phyloP scores from a whole-genome alignment of 495 filamentous ascomycete species.

The Aspergillus sclerotioniger region DNA sequence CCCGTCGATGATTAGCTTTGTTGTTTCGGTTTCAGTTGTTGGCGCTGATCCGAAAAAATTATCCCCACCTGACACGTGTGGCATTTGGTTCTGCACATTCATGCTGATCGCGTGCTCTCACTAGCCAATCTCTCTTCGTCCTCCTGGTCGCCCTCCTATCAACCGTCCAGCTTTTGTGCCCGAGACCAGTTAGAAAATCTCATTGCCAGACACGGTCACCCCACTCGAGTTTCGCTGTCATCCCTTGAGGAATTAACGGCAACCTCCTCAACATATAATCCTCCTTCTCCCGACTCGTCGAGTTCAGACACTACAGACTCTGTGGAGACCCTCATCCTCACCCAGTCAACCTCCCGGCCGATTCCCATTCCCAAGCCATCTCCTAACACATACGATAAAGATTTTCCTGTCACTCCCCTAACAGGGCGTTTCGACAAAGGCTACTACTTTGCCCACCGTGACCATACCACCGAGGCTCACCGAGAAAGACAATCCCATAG shows the following conservation, averaged over 20 bases:
- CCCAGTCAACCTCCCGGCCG: conserved; percentile 34
- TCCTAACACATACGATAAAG: conserved; percentile 28
- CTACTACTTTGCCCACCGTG: conserved; percentile 38
- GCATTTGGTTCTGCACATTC: conserved; percentile 38
- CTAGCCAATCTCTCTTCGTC: conserved; percentile 55
- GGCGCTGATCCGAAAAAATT: conserved; percentile 12
- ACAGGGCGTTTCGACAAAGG: conserved; percentile 44
- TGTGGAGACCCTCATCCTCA: conserved; percentile 29
- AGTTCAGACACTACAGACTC: conserved; percentile 20
- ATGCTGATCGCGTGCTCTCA: conserved; percentile 56
- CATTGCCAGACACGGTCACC: conserved; percentile 45
- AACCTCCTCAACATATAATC: conserved; percentile 60
- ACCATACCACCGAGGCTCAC: conserved; percentile 25
- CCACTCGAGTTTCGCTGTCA: conserved; percentile 62
- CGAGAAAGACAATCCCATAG: conserved; percentile 16
- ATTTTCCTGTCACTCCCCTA: conserved; percentile 44
- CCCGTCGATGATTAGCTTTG: conserved; percentile 8
- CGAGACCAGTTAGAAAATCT: conserved; percentile 72
- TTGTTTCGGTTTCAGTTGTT: conserved; percentile 15
- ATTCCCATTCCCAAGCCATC: conserved; percentile 41
- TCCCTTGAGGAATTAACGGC: conserved; percentile 73
- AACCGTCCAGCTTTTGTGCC: conserved; percentile 65
- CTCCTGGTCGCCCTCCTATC: conserved; percentile 35
- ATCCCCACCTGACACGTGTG: conserved; percentile 35
- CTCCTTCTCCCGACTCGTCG: conserved; percentile 33